Conservation (phyloP, 2,329 filamentous ascomycete species). For the Diaporthe aspalathi region DNA sequence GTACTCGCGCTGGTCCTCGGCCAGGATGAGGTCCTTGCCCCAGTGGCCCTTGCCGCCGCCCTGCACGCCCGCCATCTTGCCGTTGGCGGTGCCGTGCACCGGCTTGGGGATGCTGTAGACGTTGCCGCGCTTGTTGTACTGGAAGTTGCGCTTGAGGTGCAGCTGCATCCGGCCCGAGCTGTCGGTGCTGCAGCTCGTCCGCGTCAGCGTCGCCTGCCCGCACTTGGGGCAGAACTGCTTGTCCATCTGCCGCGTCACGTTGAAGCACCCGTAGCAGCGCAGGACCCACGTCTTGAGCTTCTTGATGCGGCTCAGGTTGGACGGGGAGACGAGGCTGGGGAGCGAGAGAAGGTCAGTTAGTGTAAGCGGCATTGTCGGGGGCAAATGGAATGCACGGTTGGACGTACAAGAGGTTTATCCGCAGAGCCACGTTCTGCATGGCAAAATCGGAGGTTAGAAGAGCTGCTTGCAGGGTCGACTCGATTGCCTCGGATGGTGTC, state of each 20-base stretch:
- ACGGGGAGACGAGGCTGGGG: constrained; percentile 79
- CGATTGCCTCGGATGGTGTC: constrained; percentile 61
- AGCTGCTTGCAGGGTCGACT: constrained; percentile 83
- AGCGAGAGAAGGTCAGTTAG: background rate
- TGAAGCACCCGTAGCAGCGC: constrained; percentile 94
- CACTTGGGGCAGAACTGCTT: constrained; percentile 95
- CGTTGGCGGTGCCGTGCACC: constrained; percentile 81
- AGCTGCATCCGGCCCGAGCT: constrained; percentile 83
- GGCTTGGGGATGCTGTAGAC: constrained; percentile 94
- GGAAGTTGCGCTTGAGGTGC: constrained; percentile 93
- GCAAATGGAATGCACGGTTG: too few species aligned
- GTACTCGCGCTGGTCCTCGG: constrained; percentile 98
- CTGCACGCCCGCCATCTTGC: constrained; percentile 70
- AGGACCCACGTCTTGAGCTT: constrained; percentile 90
- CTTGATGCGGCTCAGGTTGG: constrained; percentile 78
- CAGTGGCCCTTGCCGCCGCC: constrained; percentile 88
- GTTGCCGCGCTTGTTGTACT: constrained; percentile 95
- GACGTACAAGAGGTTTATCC: constrained; percentile 79
- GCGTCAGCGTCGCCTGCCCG: constrained; percentile 86
- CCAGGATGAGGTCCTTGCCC: constrained; percentile 84
- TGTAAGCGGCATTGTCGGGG: background rate
- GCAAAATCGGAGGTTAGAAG: constrained; percentile 95
- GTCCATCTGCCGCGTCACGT: constrained; percentile 82
- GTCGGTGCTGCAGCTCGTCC: constrained; percentile 87
- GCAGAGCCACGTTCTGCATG: constrained; percentile 96